phyloP scores from a whole-genome alignment of 179 eudicot species.

The Heliamphora pulchella region DNA sequence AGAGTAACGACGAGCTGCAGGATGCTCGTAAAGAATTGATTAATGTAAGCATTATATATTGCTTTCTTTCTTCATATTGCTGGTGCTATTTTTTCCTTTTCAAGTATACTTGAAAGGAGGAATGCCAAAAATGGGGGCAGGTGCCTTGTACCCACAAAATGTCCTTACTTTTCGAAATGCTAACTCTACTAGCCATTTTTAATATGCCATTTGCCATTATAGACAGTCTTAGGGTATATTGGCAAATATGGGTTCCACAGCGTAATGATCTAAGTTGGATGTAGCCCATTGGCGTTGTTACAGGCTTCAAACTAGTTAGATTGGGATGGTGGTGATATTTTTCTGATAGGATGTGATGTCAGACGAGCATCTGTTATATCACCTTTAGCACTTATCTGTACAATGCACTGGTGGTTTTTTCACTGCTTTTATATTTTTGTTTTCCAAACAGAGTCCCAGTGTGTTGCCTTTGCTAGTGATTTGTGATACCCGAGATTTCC shows the following conservation, averaged over 20 bases:
- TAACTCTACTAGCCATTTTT: not conserved
- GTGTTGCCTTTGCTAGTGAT: not conserved
- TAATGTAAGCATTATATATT: constrained; percentile 36
- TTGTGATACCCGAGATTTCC: not conserved
- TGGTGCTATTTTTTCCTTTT: not conserved
- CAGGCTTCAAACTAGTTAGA: not conserved
- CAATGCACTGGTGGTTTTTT: not conserved
- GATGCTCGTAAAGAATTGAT: constrained; percentile 73
- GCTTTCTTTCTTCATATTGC: not conserved
- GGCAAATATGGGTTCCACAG: not conserved
- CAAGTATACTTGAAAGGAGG: not conserved
- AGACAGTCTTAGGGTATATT: not conserved
- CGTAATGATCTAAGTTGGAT: not conserved
- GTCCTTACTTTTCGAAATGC: not conserved
- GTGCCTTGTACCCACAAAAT: not conserved
- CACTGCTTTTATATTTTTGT: not conserved
- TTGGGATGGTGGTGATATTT: not conserved
- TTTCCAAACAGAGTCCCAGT: not conserved
- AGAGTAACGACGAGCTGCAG: constrained; percentile 76
- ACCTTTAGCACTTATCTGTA: not conserved
- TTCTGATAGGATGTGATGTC: not conserved
- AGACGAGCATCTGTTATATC: not conserved
- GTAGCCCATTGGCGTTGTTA: not conserved
- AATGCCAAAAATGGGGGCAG: not conserved
- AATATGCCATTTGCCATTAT: not conserved